These are phyloP conservation scores for Crassisporium funariophilum DNA, from an alignment of 768 basidiomycete species.

Conservation along the genomic window DNA sequence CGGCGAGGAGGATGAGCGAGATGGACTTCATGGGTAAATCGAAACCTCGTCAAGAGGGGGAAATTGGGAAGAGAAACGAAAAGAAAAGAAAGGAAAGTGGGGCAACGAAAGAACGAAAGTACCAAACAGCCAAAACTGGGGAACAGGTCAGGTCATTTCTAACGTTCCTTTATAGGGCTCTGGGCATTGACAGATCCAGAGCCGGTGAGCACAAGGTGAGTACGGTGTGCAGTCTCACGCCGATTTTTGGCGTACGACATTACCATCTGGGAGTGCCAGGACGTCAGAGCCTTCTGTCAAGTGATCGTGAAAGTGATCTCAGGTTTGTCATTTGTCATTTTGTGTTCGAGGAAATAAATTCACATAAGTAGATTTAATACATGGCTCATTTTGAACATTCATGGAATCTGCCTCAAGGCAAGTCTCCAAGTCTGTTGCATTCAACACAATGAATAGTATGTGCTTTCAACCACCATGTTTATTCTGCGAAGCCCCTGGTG, in stretches of 20 bases:
- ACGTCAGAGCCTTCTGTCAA: no score
- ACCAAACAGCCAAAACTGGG: conserved; percentile 15
- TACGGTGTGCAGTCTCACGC: not conserved
- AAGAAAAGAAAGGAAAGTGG: conserved; percentile 13
- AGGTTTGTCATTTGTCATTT: no score
- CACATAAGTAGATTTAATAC: no score
- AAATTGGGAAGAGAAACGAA: conserved; percentile 5
- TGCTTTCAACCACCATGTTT: no score
- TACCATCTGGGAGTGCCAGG: conserved; percentile 14
- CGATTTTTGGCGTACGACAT: no score
- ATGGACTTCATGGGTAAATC: conserved; percentile 16
- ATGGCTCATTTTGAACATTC: no score
- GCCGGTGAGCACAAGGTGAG: not conserved
- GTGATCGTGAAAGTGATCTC: no score
- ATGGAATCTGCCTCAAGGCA: no score
- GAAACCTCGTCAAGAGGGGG: conserved; percentile 23
- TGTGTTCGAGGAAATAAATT: no score
- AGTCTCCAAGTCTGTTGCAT: no score
- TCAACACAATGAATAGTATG: no score
- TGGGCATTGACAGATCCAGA: not conserved
- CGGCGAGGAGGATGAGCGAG: conserved; percentile 17
- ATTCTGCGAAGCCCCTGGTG: no score
- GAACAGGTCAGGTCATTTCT: not conserved
- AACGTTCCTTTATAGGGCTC: conserved; percentile 8
- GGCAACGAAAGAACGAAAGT: conserved; percentile 4